Conservation (phyloP, 257 asterid genomes). For the Plantago major region DNA sequence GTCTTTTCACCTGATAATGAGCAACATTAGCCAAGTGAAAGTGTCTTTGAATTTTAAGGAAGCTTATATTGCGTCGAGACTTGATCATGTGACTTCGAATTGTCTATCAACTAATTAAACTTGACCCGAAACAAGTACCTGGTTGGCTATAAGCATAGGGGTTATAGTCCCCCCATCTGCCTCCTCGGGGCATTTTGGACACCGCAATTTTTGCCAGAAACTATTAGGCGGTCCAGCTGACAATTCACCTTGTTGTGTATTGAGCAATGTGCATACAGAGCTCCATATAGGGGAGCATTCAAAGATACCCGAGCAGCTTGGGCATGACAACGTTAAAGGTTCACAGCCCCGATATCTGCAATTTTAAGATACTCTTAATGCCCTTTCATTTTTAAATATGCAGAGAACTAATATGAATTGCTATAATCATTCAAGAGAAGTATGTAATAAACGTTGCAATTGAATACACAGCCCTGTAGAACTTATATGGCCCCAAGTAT, state of each 20-base stretch:
- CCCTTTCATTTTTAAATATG: not conserved
- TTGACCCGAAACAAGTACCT: slow-evolving; percentile 37
- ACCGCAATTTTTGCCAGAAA: slow-evolving; percentile 70
- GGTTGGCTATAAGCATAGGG: slow-evolving; percentile 71
- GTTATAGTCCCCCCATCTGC: slow-evolving; percentile 57
- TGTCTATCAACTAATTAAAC: not conserved
- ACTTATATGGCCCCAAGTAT: too few relatives aligned
- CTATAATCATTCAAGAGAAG: not conserved
- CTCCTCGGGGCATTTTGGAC: slow-evolving; percentile 87
- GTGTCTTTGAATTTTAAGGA: not conserved
- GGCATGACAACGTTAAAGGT: slow-evolving; percentile 78
- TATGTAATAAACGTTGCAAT: too few relatives aligned
- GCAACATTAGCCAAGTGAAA: slow-evolving; percentile 19
- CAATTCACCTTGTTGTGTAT: slow-evolving; percentile 42
- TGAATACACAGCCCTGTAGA: too few relatives aligned
- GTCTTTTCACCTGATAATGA: slow-evolving; percentile 73
- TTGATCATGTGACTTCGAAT: not conserved
- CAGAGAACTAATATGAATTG: not conserved
- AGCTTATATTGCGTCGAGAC: not conserved
- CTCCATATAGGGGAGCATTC: slow-evolving; percentile 64
- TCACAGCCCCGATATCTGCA: slow-evolving; percentile 88
- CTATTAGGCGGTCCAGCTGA: slow-evolving; percentile 33
- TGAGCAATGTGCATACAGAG: slow-evolving; percentile 49
- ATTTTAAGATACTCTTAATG: slow-evolving; percentile 19
- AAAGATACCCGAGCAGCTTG: slow-evolving; percentile 66